phyloP scores from a whole-genome alignment of 2,329 filamentous ascomycete genomes.

The Emergomyces pasteurianus region DNA sequence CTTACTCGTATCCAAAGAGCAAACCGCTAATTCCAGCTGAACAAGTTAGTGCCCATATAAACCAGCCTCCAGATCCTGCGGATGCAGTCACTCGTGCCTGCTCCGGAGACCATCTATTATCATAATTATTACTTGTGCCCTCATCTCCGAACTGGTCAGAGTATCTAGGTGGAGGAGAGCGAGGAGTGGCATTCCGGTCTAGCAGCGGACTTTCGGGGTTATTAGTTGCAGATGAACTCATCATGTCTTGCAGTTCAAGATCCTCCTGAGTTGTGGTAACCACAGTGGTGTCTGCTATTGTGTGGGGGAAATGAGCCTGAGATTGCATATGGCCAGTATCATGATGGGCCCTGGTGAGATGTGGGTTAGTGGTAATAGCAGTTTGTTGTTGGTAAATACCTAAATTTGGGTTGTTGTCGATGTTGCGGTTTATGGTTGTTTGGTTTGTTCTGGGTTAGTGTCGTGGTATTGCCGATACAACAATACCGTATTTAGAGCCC shows the following conservation, averaged over 20 bases:
- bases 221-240: slow-evolving; percentile 11
- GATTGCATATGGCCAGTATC: not conserved
- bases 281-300: not conserved
- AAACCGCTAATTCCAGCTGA: slow-evolving; percentile 47
- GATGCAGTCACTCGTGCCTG: not conserved
- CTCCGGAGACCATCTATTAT: not conserved
- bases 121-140: not conserved
- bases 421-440: not conserved
- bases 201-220: slow-evolving; percentile 23
- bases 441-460: too few relatives aligned
- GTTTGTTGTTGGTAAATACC: too few relatives aligned
- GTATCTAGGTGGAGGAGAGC: slow-evolving; percentile 3
- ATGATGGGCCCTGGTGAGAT: not conserved
- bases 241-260: slow-evolving; percentile 15
- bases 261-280: not conserved
- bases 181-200: slow-evolving; percentile 8
- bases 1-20: slow-evolving; percentile 50
- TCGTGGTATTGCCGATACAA: too few relatives aligned
- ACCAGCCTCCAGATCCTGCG: slow-evolving; percentile 16
- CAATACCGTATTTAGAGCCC: not conserved
- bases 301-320: not conserved
- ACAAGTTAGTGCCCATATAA: slow-evolving; percentile 46
- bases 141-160: not conserved
- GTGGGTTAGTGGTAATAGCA: not conserved
- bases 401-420: not conserved